Evolutionary conservation across 2,329 filamentous ascomycete genomes (phyloP).

Genomic region (Mycosphaerella arachidis): DNA sequence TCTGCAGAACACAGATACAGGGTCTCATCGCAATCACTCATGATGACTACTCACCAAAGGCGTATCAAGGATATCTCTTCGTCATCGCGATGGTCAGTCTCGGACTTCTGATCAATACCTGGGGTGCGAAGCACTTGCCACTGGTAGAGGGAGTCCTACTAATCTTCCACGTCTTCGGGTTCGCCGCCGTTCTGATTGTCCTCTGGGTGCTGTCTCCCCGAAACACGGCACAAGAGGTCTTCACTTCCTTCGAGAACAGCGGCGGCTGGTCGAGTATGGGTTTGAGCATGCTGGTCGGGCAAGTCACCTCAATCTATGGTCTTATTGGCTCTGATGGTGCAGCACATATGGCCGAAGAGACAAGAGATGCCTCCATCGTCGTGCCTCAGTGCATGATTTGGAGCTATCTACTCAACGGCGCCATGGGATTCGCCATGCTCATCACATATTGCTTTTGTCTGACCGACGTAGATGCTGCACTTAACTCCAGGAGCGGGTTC

Average conservation of each 20-base stretch:
- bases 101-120: slow-evolving; percentile 18
- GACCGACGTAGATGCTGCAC: slow-evolving; percentile 12
- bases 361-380: slow-evolving; percentile 24
- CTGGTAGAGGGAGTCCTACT: slow-evolving; percentile 37
- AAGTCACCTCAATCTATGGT: slow-evolving; percentile 23
- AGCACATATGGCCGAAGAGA: slow-evolving; percentile 30
- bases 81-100: slow-evolving; percentile 14
- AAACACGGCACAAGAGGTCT: slow-evolving; percentile 28
- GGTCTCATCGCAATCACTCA: slow-evolving; percentile 13
- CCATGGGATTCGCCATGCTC: slow-evolving; percentile 19
- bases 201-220: slow-evolving; percentile 27
- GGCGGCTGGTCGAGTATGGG: slow-evolving; percentile 10
- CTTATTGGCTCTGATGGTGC: slow-evolving; percentile 23
- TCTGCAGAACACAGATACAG: slow-evolving; percentile 8
- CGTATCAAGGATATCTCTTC: slow-evolving; percentile 14
- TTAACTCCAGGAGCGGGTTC: slow-evolving; percentile 14
- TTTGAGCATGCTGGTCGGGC: slow-evolving; percentile 11
- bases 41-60: slow-evolving; percentile 6
- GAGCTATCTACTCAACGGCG: slow-evolving; percentile 19
- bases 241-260: slow-evolving; percentile 24
- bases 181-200: slow-evolving; percentile 29
- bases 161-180: slow-evolving; percentile 28
- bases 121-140: slow-evolving; percentile 32
- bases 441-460: slow-evolving; percentile 24
- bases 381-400: slow-evolving; percentile 28